Conservation (phyloP, 2,329 filamentous ascomycete genomes). For the Trichoderma asperellum region DNA sequence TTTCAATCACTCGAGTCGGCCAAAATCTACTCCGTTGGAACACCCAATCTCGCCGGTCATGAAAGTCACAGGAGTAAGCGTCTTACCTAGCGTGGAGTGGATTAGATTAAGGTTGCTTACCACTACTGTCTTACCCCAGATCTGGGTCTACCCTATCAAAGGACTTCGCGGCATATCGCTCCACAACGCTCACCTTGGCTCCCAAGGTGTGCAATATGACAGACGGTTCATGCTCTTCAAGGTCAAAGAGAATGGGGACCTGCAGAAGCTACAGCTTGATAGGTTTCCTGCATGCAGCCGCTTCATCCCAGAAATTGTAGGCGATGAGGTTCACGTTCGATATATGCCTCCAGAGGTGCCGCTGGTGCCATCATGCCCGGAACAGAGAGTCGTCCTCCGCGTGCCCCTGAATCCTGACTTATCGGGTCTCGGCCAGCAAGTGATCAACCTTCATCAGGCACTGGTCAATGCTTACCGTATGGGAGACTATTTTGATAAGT, state of each 20-base stretch:
- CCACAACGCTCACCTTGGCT: constrained; percentile 55
- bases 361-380: constrained; percentile 44
- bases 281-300: constrained; percentile 63
- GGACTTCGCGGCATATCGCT: constrained; percentile 66
- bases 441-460: constrained; percentile 64
- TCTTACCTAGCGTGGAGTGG: not conserved
- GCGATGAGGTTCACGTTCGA: constrained; percentile 46
- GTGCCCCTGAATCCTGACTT: constrained; percentile 62
- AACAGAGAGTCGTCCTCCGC: constrained; percentile 48
- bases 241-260: constrained; percentile 46
- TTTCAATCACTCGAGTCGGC: not conserved
- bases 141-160: constrained; percentile 77
- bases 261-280: constrained; percentile 64
- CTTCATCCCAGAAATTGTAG: constrained; percentile 62
- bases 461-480: constrained; percentile 64
- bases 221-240: constrained; percentile 72
- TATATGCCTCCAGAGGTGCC: constrained; percentile 48
- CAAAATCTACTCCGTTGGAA: not conserved
- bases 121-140: constrained; percentile 36
- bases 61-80: constrained; percentile 41
- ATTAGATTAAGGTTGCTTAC: not conserved
- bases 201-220: constrained; percentile 68
- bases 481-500: constrained; percentile 61
- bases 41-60: constrained; percentile 31
- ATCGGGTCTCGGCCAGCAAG: constrained; percentile 49